Conservation (phyloP, 495 filamentous ascomycete species). For the Ascodesmis nigricans region DNA sequence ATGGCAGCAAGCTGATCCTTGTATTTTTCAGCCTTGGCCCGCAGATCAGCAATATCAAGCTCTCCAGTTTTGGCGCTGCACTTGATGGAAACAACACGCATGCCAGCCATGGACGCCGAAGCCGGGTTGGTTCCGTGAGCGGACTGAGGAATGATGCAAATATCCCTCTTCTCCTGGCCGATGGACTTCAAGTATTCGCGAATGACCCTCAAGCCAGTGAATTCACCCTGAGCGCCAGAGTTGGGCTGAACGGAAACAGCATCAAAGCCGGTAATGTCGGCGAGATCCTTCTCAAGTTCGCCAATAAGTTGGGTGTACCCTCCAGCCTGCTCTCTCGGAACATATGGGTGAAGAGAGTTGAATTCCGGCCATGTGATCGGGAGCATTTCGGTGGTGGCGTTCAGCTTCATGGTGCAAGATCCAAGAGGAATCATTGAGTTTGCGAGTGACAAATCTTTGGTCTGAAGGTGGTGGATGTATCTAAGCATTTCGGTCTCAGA, state of each 20-base stretch:
- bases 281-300: conserved; percentile 54
- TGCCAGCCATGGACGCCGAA: conserved; percentile 90
- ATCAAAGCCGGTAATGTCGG: conserved; percentile 76
- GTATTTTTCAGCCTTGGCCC: conserved; percentile 73
- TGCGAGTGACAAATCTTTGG: conserved; percentile 80
- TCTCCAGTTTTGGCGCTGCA: conserved; percentile 78
- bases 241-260: conserved; percentile 85
- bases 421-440: conserved; percentile 99
- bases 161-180: conserved; percentile 47
- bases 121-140: conserved; percentile 96
- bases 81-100: conserved; percentile 87
- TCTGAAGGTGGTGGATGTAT: conserved; percentile 87
- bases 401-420: conserved; percentile 99
- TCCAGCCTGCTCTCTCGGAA: conserved; percentile 35
- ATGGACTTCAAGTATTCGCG: conserved; percentile 60
- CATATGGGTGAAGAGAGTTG: conserved; percentile 69
- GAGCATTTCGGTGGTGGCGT: conserved; percentile 84
- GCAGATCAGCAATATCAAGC: conserved; percentile 67
- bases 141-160: conserved; percentile 90
- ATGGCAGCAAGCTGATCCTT: conserved; percentile 72
- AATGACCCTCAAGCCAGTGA: conserved; percentile 80
- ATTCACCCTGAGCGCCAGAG: conserved; percentile 92
- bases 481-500: conserved; percentile 90
- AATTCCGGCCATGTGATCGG: conserved; percentile 73
- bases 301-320: conserved; percentile 51